These are phyloP conservation scores for Capsicum pubescens DNA, from an alignment of 257 asterid genomes.

Conservation along the genomic window DNA sequence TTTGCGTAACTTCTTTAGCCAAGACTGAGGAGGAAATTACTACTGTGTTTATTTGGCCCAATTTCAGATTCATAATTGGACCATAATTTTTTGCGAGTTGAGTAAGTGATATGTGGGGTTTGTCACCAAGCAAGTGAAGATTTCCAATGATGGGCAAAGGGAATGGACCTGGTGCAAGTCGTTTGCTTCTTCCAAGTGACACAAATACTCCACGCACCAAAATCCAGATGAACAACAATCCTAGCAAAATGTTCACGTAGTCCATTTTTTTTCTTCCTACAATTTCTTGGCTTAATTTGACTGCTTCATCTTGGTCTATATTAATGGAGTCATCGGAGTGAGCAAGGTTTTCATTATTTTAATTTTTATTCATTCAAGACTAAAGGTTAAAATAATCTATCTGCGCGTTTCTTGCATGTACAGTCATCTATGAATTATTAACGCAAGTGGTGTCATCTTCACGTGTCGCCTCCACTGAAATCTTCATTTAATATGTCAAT, in stretches of 20 bases:
- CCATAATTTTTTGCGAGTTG: conserved; percentile 63
- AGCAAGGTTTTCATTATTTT: not conserved
- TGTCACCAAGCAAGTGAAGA: conserved; percentile 74
- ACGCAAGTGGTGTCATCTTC: not conserved
- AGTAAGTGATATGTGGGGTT: conserved; percentile 72
- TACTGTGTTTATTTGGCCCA: conserved; percentile 61
- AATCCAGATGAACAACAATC: conserved; percentile 44
- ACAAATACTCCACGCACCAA: conserved; percentile 23
- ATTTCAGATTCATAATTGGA: conserved; percentile 68
- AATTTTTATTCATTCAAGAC: not conserved
- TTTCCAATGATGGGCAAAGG: conserved; percentile 77
- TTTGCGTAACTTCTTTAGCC: conserved; percentile 71
- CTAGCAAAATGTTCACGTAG: conserved; percentile 41
- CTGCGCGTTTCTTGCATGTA: not conserved
- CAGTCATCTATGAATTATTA: not conserved
- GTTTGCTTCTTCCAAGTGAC: conserved; percentile 24
- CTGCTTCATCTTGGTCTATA: not conserved
- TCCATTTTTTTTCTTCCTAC: conserved; percentile 27
- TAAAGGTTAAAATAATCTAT: not conserved
- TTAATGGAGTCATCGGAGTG: not conserved
- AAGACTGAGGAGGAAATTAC: conserved; percentile 62
- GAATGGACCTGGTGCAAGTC: conserved; percentile 43
- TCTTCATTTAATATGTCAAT: too few species aligned
- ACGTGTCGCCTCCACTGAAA: too few species aligned
- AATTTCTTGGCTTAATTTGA: not conserved